A percentile compares a stretch with the other conserved stretches of the same genome.
Evolutionary conservation across 345 rosid species (phyloP).

Genomic region (Corchorus olitorius): DNA sequence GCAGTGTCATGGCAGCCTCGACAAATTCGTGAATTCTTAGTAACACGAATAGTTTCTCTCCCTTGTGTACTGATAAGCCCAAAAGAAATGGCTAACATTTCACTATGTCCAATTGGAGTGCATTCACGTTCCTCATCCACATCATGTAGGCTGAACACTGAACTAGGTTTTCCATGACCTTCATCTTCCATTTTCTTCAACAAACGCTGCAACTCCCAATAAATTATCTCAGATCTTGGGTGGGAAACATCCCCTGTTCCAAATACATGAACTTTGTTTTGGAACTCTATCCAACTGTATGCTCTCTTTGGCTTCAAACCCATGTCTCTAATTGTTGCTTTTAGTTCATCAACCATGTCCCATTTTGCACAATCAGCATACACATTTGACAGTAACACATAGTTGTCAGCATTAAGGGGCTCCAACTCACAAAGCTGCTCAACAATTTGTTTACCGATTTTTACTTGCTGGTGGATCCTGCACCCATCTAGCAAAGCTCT

Average conservation of each 20-base stretch:
- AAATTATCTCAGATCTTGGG: conserved; percentile 51
- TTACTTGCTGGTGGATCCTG: conserved; percentile 40
- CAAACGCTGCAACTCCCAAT: conserved; percentile 38
- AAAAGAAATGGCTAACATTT: conserved; percentile 54
- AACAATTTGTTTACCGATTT: conserved; percentile 38
- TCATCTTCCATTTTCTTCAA: conserved; percentile 37
- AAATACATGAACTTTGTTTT: conserved; percentile 53
- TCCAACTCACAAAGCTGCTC: conserved; percentile 51
- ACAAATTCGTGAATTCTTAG: conserved; percentile 46
- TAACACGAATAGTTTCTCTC: conserved; percentile 34
- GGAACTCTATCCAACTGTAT: conserved; percentile 58
- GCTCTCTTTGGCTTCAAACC: conserved; percentile 51
- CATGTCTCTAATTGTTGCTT: conserved; percentile 39
- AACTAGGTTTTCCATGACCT: conserved; percentile 4
- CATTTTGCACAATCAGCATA: conserved; percentile 33
- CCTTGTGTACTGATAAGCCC: conserved; percentile 50
- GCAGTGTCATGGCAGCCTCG: conserved; percentile 42
- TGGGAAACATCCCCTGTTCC: conserved; percentile 58
- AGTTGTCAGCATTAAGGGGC: conserved; percentile 56
- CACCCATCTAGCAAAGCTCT: conserved; percentile 53
- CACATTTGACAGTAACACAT: conserved; percentile 46
- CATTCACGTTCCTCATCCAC: conserved; percentile 55
- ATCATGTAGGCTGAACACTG: conserved; percentile 41
- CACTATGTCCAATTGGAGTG: conserved; percentile 47
- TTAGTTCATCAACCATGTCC: conserved; percentile 41